Conservation (phyloP, 768 basidiomycete genomes). For the Podaxis mareebaensis region DNA sequence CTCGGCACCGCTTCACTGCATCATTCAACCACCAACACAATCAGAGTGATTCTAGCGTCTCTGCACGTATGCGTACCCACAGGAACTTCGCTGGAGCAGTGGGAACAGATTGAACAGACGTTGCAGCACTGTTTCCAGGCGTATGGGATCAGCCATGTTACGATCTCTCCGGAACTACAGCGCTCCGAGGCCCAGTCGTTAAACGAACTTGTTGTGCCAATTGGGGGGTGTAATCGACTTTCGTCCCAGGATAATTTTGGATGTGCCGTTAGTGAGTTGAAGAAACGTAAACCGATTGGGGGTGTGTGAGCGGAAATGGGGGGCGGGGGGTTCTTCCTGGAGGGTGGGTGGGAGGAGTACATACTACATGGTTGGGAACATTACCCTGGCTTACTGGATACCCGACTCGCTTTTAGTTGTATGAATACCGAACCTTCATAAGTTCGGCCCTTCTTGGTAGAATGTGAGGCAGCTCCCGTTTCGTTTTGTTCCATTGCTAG, state of each 20-base stretch:
- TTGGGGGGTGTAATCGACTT: conserved; percentile 31
- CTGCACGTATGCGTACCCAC: conserved; percentile 52
- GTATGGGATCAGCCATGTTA: conserved; percentile 56
- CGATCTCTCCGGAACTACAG: conserved; percentile 52
- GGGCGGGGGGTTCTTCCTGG: too few relatives aligned
- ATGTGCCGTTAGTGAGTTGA: conserved; percentile 42
- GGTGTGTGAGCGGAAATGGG: conserved; percentile 8
- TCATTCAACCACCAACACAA: not conserved
- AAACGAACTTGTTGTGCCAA: conserved; percentile 28
- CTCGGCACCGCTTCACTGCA: not conserved
- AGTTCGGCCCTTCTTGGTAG: too few relatives aligned
- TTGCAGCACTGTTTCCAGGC: conserved; percentile 53
- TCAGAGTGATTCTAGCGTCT: conserved; percentile 51
- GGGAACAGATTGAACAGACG: conserved; percentile 49
- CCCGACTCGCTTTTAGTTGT: not conserved
- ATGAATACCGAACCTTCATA: not conserved
- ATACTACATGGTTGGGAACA: not conserved
- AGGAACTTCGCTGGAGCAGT: conserved; percentile 47
- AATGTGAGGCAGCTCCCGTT: not conserved
- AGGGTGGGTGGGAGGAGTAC: too few relatives aligned
- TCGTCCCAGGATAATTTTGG: conserved; percentile 42
- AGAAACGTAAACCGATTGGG: conserved; percentile 30
- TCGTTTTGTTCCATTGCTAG: not conserved
- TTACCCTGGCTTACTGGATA: not conserved
- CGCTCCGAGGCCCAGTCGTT: conserved; percentile 31